Conservation (phyloP, 1,284 basidiomycete species). For the Crepidotus sp. region DNA sequence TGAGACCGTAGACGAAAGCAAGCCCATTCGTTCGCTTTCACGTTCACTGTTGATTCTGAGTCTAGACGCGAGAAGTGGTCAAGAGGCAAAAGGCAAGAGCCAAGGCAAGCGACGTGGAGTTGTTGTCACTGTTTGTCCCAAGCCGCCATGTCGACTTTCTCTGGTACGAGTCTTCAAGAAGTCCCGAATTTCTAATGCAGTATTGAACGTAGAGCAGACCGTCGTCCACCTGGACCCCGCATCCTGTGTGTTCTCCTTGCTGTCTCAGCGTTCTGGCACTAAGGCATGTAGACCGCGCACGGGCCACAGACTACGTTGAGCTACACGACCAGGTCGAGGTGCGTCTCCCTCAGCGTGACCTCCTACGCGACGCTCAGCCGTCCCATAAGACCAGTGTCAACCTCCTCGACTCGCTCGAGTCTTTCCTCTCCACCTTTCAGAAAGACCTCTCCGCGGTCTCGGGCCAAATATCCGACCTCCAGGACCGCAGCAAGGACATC, state of each 20-base stretch:
- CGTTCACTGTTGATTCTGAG: too few species aligned
- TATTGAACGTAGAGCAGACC: slow-evolving; percentile 13
- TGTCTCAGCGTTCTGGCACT: not conserved
- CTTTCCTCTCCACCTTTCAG: slow-evolving; percentile 92
- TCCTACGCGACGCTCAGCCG: not conserved
- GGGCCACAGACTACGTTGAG: slow-evolving; percentile 70
- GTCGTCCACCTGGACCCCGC: slow-evolving; percentile 7
- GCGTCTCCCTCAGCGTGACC: not conserved
- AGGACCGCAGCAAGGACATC: slow-evolving; percentile 83
- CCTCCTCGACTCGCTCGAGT: slow-evolving; percentile 77
- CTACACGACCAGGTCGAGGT: slow-evolving; percentile 75
- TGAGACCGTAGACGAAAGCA: too few species aligned
- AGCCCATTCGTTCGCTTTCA: too few species aligned
- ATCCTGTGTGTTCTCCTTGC: slow-evolving; percentile 4
- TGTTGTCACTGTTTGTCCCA: not conserved
- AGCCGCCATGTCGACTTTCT: slow-evolving; percentile 6
- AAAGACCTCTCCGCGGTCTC: slow-evolving; percentile 89
- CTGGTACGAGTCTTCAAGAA: slow-evolving; percentile 1
- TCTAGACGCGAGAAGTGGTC: too few species aligned
- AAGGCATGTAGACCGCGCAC: slow-evolving; percentile 17
- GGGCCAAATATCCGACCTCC: slow-evolving; percentile 90
- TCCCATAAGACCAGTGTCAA: slow-evolving; percentile 56
- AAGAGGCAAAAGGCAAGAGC: not conserved
- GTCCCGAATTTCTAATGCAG: slow-evolving; percentile 6
- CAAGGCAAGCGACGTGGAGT: not conserved